Conservation (phyloP, 805 yeast species). For the Cyberlindnera xylosilytica region DNA sequence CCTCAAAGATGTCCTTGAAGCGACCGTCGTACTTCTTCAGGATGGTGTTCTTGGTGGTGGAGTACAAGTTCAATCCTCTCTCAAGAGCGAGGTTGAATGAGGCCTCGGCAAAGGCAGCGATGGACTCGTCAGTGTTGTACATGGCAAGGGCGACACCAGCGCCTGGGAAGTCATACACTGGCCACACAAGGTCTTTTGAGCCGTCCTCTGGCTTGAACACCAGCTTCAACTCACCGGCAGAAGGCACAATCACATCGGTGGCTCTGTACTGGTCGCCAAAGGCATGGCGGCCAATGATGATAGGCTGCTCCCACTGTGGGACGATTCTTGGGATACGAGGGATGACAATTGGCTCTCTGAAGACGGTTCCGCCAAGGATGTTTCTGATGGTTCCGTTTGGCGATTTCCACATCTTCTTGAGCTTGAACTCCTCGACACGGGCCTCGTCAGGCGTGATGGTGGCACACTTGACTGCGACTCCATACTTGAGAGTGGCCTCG, state of each 20-base stretch:
- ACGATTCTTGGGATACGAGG: slow-evolving; percentile 84
- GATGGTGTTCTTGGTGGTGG: slow-evolving; percentile 93
- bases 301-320: slow-evolving; percentile 92
- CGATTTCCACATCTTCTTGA: slow-evolving; percentile 96
- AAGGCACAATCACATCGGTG: slow-evolving; percentile 76
- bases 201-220: slow-evolving; percentile 73
- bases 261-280: slow-evolving; percentile 97
- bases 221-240: slow-evolving; percentile 75
- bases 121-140: slow-evolving; percentile 95
- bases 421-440: slow-evolving; percentile 83
- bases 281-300: slow-evolving; percentile 96
- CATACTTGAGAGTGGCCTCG: slow-evolving; percentile 79
- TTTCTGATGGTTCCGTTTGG: slow-evolving; percentile 98
- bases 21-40: slow-evolving; percentile 92
- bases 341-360: slow-evolving; percentile 94
- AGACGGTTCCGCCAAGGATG: slow-evolving; percentile 93
- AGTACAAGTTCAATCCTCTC: slow-evolving; percentile 74
- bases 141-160: slow-evolving; percentile 81
- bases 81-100: slow-evolving; percentile 85
- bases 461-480: slow-evolving; percentile 96
- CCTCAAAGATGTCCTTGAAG: slow-evolving; percentile 91
- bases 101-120: slow-evolving; percentile 86
- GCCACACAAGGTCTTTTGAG: slow-evolving; percentile 47
- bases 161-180: slow-evolving; percentile 65
- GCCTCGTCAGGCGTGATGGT: slow-evolving; percentile 98